Evolutionary conservation across 371 early-diverging fungal genomes (phyloP).

Genomic region (Umbelopsis sp.): DNA sequence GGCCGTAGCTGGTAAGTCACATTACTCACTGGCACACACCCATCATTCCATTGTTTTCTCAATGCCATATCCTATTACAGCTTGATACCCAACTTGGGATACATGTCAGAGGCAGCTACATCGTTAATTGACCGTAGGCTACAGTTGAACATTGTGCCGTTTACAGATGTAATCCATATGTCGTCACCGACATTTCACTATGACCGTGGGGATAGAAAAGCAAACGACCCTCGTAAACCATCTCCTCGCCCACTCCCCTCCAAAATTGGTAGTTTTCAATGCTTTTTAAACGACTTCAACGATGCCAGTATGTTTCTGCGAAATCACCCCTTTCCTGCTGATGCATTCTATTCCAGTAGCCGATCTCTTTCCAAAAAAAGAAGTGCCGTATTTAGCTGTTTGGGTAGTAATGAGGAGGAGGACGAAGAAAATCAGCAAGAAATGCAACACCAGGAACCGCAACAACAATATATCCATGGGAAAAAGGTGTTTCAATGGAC

Average conservation of each 20-base stretch:
- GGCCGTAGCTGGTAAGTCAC: constrained; percentile 74
- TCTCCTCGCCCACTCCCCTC: constrained; percentile 55
- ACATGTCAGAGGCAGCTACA: constrained; percentile 87
- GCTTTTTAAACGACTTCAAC: constrained; percentile 80
- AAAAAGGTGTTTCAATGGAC: constrained; percentile 63
- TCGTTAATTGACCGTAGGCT: constrained; percentile 78
- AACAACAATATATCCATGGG: constrained; percentile 12
- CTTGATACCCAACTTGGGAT: constrained; percentile 88
- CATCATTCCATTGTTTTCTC: neutral
- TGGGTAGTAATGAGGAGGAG: constrained; percentile 18
- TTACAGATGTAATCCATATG: constrained; percentile 79
- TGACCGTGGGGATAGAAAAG: constrained; percentile 58
- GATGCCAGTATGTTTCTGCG: constrained; percentile 83
- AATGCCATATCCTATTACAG: constrained; percentile 23
- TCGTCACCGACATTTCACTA: constrained; percentile 83
- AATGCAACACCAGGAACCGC: constrained; percentile 1
- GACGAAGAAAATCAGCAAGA: constrained; percentile 15
- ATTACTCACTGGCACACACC: neutral
- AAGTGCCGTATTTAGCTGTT: constrained; percentile 2
- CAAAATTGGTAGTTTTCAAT: constrained; percentile 88
- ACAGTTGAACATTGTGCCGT: constrained; percentile 80
- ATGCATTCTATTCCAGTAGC: constrained; percentile 6
- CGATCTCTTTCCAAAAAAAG: neutral
- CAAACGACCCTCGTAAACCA: constrained; percentile 23
- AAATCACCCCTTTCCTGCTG: constrained; percentile 59